Base-by-base conservation (phyloP, 2,329 filamentous ascomycete species). In the Penicillium olsonii region DNA sequence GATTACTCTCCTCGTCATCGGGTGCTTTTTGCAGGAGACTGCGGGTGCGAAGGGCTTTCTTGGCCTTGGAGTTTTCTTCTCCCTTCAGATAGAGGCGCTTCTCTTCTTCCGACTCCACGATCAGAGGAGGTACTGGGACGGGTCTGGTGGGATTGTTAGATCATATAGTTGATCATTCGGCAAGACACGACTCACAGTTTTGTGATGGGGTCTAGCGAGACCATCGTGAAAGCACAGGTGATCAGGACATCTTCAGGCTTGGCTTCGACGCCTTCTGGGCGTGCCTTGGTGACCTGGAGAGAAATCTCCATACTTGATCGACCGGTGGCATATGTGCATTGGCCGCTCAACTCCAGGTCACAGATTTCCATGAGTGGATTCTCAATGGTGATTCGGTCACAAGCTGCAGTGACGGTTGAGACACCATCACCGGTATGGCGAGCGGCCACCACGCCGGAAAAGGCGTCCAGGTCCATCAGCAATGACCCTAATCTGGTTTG, bases 191-290 rank as follows among this genome's bases (percentile, higher is more conserved):
- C 67, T 38, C 65, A 80, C 73, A 81, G 85, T 68, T 85, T 87
- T 1, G 85, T 89, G 4, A 63, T 72, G 2, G 86, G 85, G 59
- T 90, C 83, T 10, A 90, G 72, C 2, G 86, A 87, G 0, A 90
- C 87, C 87, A 90, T 90, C 0, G 87, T 90, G 62, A 89, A 89
- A 6, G 84, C 82, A 68, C 85, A 88, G n/a, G 83, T 86, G 68
- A 88, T 80, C 47, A 88, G 68, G 1, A 87, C 73, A 64, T 88
- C 85, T 37, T 85, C 80, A 2, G 81, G 75, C 54, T 78, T 78
- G 12, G 68, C 62, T 18, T 70, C 63, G 59, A 87, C 76, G 19
- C 84, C 85, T 45, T 81, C 73, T 26, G 77, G 72, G 0, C 84
- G 80, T 0, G 82, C 85, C 62, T 86, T 87, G 7, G 86, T 84